These are phyloP conservation scores for Tricholoma matsutake DNA, from an alignment of 768 basidiomycete genomes.

Conservation along the genomic window DNA sequence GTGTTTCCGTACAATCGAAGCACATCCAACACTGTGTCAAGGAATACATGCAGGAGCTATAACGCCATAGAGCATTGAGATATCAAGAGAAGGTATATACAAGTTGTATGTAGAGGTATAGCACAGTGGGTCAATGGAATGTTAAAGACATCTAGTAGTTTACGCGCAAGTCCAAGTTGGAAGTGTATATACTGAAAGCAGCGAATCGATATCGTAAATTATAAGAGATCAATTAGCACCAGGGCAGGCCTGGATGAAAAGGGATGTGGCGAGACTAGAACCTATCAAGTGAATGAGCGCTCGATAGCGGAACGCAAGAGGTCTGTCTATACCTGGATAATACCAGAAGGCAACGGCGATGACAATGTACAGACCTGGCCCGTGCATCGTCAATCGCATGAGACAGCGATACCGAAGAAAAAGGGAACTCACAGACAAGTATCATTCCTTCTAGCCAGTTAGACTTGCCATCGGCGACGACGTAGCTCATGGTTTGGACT, in stretches of 20 bases:
- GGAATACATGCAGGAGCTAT: background rate
- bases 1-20: too few species aligned
- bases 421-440: slow-evolving; percentile 17
- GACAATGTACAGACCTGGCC: slow-evolving; percentile 61
- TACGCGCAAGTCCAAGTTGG: background rate
- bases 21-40: background rate
- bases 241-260: background rate
- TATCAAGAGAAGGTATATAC: background rate
- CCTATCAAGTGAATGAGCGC: slow-evolving; percentile 5
- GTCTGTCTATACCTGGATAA: slow-evolving; percentile 40
- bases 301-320: background rate
- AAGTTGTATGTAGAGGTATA: background rate
- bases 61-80: background rate
- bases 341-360: slow-evolving; percentile 77
- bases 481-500: slow-evolving; percentile 85
- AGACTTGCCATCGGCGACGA: slow-evolving; percentile 76
- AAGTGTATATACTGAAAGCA: background rate
- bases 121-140: background rate
- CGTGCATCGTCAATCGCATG: background rate
- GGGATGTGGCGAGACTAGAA: slow-evolving; percentile 12
- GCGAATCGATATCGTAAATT: background rate
- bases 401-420: background rate
- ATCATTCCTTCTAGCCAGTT: slow-evolving; percentile 77
- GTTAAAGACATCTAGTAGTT: background rate
- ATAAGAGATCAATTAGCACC: background rate